Evolutionary conservation across 148 eudicot species (phyloP).

Genomic region (Spergularia bocconei): DNA sequence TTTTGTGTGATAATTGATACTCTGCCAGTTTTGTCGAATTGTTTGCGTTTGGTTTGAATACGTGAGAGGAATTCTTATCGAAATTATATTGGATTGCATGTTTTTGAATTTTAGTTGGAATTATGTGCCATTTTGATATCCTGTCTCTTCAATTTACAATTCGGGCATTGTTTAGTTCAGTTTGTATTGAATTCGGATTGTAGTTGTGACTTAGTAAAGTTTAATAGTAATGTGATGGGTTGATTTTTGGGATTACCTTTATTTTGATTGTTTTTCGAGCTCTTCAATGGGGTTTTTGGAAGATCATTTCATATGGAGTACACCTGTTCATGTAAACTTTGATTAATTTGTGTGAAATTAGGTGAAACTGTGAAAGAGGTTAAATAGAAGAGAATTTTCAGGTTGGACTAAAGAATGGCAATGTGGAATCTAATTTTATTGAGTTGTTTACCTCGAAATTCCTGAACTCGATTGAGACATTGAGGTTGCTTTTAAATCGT

Average conservation of each 20-base stretch:
- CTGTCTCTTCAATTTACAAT: not conserved
- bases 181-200: not conserved
- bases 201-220: not conserved
- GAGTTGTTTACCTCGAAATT: not conserved
- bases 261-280: not conserved
- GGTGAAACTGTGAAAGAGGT: not conserved
- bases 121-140: not conserved
- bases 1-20: not conserved
- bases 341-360: not conserved
- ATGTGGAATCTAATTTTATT: not conserved
- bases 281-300: not conserved
- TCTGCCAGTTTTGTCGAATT: not conserved
- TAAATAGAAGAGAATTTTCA: not conserved
- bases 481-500: not conserved
- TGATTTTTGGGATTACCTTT: not conserved
- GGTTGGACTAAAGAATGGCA: not conserved
- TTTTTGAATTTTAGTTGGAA: not conserved
- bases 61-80: too few species aligned
- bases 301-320: not conserved
- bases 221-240: not conserved
- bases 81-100: too few species aligned
- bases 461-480: not conserved
- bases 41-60: too few species aligned
- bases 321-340: not conserved
- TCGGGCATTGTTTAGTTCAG: not conserved